Evolutionary conservation across 306 rosid species (phyloP).

Genomic region (Prunus persica): Prunus_persica_NCBIv2 NC_034014.1:28532501-28533000

Average conservation of each 20-base stretch:
- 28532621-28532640: not conserved
- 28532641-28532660: not conserved
- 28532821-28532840: conserved; percentile 40
- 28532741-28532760: conserved; percentile 52
- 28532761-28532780: conserved; percentile 47
- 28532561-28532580: conserved; percentile 30
- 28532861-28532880: conserved; percentile 45
- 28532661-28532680: not conserved
- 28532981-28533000: not conserved
- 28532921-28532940: conserved; percentile 50
- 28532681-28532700: not conserved
- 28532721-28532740: not conserved
- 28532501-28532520: conserved; percentile 51
- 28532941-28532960: conserved; percentile 21
- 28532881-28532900: conserved; percentile 44
- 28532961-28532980: not conserved
- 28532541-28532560: conserved; percentile 74
- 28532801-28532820: conserved; percentile 45
- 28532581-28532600: conserved; percentile 16
- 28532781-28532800: conserved; percentile 61
- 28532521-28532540: conserved; percentile 79
- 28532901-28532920: conserved; percentile 72
- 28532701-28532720: not conserved
- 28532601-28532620: conserved; percentile 1
- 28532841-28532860: conserved; percentile 49